phyloP scores from a whole-genome alignment of 176 grass and related monocot species.

The Aegilops speltoides region DNA sequence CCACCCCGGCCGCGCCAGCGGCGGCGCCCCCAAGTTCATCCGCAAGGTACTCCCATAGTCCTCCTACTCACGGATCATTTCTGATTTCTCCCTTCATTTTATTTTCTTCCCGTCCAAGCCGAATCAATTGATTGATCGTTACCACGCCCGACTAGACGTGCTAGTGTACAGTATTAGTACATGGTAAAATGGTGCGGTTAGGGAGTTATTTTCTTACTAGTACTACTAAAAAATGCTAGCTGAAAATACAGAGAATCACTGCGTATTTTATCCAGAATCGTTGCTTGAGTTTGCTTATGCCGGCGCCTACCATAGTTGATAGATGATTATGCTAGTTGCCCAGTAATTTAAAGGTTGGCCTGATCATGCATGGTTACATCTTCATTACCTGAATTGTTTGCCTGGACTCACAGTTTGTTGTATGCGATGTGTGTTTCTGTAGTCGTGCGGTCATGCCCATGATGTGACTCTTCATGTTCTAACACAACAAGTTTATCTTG shows the following conservation, averaged over 20 bases:
- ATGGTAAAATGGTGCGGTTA: not conserved
- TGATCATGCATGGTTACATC: not conserved
- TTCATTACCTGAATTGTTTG: not conserved
- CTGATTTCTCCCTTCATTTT: too few species aligned
- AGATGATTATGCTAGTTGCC: not conserved
- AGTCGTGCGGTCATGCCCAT: not conserved
- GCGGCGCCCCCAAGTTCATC: conserved; percentile 50
- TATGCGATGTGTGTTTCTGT: not conserved
- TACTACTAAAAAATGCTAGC: not conserved
- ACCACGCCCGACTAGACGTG: too few species aligned
- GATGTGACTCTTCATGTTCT: not conserved
- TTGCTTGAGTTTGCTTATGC: not conserved
- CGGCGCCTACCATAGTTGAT: not conserved
- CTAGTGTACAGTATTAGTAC: not conserved
- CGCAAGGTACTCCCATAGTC: conserved; percentile 32
- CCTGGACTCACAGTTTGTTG: not conserved
- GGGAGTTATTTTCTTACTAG: not conserved
- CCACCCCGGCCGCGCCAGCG: conserved; percentile 32
- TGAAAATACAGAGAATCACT: not conserved
- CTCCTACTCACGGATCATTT: not conserved
- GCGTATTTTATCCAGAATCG: not conserved
- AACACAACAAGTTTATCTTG: not conserved
- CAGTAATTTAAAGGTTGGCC: not conserved
- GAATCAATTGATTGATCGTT: not conserved
- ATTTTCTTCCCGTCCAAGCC: not conserved